phyloP scores from a whole-genome alignment of 495 filamentous ascomycete species.

The Hyaloscypha finlandica region DNA sequence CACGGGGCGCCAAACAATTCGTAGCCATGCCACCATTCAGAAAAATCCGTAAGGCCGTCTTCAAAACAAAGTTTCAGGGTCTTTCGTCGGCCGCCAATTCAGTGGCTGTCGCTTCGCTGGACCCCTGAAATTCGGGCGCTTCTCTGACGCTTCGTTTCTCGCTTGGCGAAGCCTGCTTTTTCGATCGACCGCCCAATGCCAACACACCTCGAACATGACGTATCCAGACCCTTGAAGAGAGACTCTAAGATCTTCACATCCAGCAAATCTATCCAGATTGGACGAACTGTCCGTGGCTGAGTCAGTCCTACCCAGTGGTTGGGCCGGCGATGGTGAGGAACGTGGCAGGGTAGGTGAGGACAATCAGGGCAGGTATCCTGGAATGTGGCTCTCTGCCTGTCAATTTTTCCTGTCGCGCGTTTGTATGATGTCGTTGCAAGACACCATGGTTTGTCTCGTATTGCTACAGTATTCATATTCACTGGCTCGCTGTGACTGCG shows the following conservation, averaged over 20 bases:
- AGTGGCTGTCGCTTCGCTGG: conserved; percentile 10
- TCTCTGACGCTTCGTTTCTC: neutral
- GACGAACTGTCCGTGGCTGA: neutral
- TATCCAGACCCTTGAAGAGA: neutral
- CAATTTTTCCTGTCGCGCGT: neutral
- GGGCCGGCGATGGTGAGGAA: neutral
- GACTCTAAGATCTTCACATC: neutral
- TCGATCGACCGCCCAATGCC: conserved; percentile 1
- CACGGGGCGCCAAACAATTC: neutral
- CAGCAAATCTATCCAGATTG: neutral
- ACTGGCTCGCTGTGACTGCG: neutral
- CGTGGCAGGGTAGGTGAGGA: neutral
- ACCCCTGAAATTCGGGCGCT: conserved; percentile 15
- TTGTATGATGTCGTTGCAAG: conserved; percentile 23
- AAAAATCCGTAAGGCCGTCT: neutral
- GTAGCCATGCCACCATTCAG: neutral
- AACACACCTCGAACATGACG: conserved; percentile 11
- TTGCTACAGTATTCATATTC: conserved; percentile 9
- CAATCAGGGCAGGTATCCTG: conserved; percentile 15
- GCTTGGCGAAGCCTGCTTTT: conserved; percentile 7
- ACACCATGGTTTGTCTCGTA: conserved; percentile 1
- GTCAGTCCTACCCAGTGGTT: conserved; percentile 1
- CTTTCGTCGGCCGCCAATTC: neutral
- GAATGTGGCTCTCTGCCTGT: neutral
- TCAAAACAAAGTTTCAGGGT: conserved; percentile 2